A percentile compares a stretch with the other conserved stretches of the same genome.
Evolutionary conservation across 2,329 filamentous ascomycete genomes (phyloP).

Genomic region (Scytalidium sp.): DNA sequence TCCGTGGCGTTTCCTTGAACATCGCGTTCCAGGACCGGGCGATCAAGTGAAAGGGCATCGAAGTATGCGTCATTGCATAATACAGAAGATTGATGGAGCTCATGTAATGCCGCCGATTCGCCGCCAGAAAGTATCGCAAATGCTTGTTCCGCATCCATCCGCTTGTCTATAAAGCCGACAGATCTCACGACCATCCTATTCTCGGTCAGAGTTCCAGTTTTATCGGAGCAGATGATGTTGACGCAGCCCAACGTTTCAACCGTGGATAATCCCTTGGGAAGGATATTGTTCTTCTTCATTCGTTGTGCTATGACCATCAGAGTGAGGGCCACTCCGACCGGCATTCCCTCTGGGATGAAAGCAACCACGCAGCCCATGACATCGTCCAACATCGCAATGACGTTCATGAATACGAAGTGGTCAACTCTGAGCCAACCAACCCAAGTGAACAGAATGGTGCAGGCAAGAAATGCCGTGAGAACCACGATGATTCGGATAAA

Average conservation of each 20-base stretch:
- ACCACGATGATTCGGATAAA: conserved; percentile 41
- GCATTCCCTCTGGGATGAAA: conserved; percentile 65
- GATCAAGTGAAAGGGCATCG: conserved; percentile 33
- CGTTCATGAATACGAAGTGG: conserved; percentile 36
- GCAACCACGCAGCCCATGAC: conserved; percentile 52
- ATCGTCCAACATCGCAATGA: conserved; percentile 42
- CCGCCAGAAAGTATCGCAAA: conserved; percentile 12
- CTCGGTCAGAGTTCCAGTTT: conserved; percentile 63
- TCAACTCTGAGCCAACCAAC: conserved; percentile 36
- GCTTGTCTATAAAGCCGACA: conserved; percentile 15
- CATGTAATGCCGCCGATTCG: neutral
- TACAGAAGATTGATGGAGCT: conserved; percentile 23
- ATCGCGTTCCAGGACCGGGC: conserved; percentile 31
- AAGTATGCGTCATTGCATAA: conserved; percentile 43
- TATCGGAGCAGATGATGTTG: conserved; percentile 70
- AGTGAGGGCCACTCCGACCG: conserved; percentile 69
- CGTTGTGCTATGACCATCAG: conserved; percentile 65
- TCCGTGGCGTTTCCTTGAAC: conserved; percentile 43
- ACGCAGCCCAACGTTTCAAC: conserved; percentile 67
- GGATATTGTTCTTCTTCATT: conserved; percentile 63
- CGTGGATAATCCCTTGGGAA: conserved; percentile 62
- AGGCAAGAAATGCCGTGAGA: conserved; percentile 35
- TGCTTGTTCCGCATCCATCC: conserved; percentile 31
- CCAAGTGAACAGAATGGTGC: conserved; percentile 44
- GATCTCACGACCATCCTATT: conserved; percentile 43